Conservation (phyloP, 2,329 filamentous ascomycete genomes). For the Colletotrichum orbiculare region DNA sequence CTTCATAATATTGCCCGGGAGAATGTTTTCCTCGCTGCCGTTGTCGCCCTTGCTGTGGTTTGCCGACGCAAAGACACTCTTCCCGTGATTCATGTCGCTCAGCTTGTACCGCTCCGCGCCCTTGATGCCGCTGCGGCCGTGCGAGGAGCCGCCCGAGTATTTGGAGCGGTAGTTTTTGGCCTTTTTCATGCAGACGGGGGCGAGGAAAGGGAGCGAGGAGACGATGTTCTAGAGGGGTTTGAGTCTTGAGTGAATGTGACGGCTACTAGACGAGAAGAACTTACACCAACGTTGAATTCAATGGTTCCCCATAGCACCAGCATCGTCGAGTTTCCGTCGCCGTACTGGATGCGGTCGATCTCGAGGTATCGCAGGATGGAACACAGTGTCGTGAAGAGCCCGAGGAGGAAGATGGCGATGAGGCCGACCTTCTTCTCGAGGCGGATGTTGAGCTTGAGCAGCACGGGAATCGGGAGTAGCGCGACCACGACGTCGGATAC, state of each 20-base stretch:
- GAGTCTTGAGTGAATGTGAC: background rate
- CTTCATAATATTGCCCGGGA: slow-evolving; percentile 53
- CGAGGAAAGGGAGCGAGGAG: slow-evolving; percentile 58
- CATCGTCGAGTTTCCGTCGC: slow-evolving; percentile 66
- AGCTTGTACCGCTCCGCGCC: slow-evolving; percentile 50
- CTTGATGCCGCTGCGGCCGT: slow-evolving; percentile 40
- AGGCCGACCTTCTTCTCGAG: slow-evolving; percentile 60
- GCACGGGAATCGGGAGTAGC: slow-evolving; percentile 60
- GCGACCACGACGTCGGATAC: slow-evolving; percentile 62
- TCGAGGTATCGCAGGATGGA: slow-evolving; percentile 63
- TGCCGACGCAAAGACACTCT: slow-evolving; percentile 43
- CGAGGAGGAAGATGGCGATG: slow-evolving; percentile 62
- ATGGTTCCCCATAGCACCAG: slow-evolving; percentile 67
- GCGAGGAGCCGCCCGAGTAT: slow-evolving; percentile 44
- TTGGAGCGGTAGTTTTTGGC: slow-evolving; percentile 55
- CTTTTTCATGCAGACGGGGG: slow-evolving; percentile 55
- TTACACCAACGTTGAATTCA: slow-evolving; percentile 67
- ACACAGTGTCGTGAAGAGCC: slow-evolving; percentile 66
- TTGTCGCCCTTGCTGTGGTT: slow-evolving; percentile 38
- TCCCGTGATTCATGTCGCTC: slow-evolving; percentile 49
- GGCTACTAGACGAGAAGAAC: slow-evolving; percentile 36
- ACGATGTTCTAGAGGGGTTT: slow-evolving; percentile 53
- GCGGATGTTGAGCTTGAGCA: slow-evolving; percentile 60
- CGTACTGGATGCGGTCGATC: slow-evolving; percentile 60
- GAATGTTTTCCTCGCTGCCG: slow-evolving; percentile 53